These are phyloP conservation scores for Pseudozyma sp. DNA, from an alignment of 1,284 basidiomycete species.

Conservation along the genomic window DNA sequence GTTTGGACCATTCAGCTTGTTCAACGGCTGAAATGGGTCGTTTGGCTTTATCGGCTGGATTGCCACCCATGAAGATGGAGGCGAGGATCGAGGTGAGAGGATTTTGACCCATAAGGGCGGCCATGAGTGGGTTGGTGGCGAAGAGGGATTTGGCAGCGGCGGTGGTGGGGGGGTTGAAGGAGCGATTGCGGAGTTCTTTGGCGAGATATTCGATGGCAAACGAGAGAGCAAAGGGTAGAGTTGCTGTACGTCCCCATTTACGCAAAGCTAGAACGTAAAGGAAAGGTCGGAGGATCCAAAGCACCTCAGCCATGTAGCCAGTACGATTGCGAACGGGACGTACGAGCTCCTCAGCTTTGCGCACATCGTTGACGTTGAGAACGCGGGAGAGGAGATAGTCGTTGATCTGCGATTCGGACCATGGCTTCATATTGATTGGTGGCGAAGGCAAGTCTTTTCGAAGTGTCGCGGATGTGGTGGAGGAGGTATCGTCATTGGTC, in stretches of 20 bases:
- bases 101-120: constrained; percentile 60
- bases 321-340: constrained; percentile 43
- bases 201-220: constrained; percentile 58
- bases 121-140: constrained; percentile 52
- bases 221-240: constrained; percentile 55
- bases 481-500: neutral
- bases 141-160: constrained; percentile 16
- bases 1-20: constrained; percentile 78
- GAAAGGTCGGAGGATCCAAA: constrained; percentile 62
- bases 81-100: constrained; percentile 58
- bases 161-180: constrained; percentile 26
- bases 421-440: constrained; percentile 34
- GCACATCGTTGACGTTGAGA: constrained; percentile 62
- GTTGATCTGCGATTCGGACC: constrained; percentile 62
- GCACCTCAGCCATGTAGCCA: constrained; percentile 45
- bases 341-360: constrained; percentile 60
- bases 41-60: constrained; percentile 36
- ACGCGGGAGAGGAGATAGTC: constrained; percentile 64
- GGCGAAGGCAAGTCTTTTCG: constrained; percentile 31
- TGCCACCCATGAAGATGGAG: constrained; percentile 44
- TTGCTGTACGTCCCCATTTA: constrained; percentile 53
- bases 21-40: constrained; percentile 68
- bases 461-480: neutral
- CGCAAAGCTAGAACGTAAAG: constrained; percentile 63
- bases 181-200: constrained; percentile 47